Evolutionary conservation across 805 yeast genomes (phyloP), one percentile per base, ranked within the genome.

Genomic region (Yamadazyma insecticola): DNA sequence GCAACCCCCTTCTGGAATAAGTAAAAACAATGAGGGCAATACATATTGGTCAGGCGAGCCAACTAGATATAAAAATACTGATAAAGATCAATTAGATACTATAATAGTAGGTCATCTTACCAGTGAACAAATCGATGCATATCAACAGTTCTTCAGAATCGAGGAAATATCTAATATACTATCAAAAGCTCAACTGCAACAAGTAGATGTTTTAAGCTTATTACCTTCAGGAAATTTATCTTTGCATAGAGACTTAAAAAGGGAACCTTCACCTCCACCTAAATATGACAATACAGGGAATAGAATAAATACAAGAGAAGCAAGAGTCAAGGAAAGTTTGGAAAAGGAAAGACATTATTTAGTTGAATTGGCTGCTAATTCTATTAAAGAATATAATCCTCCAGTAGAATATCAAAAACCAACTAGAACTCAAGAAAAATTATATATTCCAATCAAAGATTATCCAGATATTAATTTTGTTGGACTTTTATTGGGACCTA

Each of bases 401-500:
- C 98, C 98, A 0, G 63, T 64, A 16, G 89, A 81, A 51, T 90
- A 85, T 55, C 67, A 78, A 36, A 84, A 84, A 22, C 79, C 82
- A 6, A 53, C 60, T 2, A 79, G 75, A 44, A 78, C 87, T 5
- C 69, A 72, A 27, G 96, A 89, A 45, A 92, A 89, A 59, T 70
- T 86, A 30, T 89, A 75, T 52, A 73, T 92, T 10, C 97, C 97
- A 1, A 84, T 76, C 3, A 72, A 78, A 23, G 90, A 86, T 37
- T 81, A 87, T 59, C 97, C 97, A 0, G 90, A 82, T 30, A 81
- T 92, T 45, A 92, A 92, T 58, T 90, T 90, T 51, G 84, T 92
- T 32, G 99, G 99, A 0, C 67, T 83, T 31, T 60, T 92, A 13
- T 57, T 92, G 29, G 99, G 99, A 0, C 98, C 99, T 19, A 78